Evolutionary conservation across 805 yeast genomes (phyloP).

Genomic region (Jamesozyma piceae): DNA sequence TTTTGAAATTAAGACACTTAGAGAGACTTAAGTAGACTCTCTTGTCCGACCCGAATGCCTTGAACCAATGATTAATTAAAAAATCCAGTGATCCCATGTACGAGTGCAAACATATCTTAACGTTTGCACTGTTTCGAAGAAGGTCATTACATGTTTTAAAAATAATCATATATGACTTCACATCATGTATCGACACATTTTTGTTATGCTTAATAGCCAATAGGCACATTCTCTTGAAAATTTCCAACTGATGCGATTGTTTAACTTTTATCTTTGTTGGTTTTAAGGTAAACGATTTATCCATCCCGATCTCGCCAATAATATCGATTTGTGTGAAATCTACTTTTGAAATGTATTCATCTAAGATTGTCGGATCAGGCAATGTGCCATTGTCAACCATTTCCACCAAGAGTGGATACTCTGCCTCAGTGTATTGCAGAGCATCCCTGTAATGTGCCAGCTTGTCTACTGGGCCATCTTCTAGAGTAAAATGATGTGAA

Average conservation of each 20-base stretch:
- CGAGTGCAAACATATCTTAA: constrained; percentile 62
- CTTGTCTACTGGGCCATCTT: no score
- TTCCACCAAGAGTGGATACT: no score
- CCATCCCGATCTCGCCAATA: constrained; percentile 90
- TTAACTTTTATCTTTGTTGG: constrained; percentile 44
- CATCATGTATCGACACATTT: constrained; percentile 76
- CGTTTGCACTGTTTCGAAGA: constrained; percentile 13
- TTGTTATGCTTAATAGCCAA: constrained; percentile 42
- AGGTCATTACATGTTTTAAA: constrained; percentile 32
- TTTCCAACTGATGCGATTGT: constrained; percentile 53
- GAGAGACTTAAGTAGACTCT: constrained; percentile 28
- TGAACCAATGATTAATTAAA: constrained; percentile 38
- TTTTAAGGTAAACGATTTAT: constrained; percentile 53
- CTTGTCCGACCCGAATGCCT: constrained; percentile 8
- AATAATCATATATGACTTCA: constrained; percentile 61
- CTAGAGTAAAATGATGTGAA: constrained; percentile 57
- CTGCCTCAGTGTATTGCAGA: no score
- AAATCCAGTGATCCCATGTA: constrained; percentile 78
- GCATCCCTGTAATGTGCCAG: no score
- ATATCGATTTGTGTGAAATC: constrained; percentile 23
- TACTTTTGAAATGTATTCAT: constrained; percentile 20
- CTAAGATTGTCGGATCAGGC: no score
- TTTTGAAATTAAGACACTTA: constrained; percentile 22
- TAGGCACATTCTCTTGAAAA: constrained; percentile 43
- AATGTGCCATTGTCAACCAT: no score